Evolutionary conservation across 2,329 filamentous ascomycete species (phyloP).

Genomic region (Colletotrichum somersetense): DNA sequence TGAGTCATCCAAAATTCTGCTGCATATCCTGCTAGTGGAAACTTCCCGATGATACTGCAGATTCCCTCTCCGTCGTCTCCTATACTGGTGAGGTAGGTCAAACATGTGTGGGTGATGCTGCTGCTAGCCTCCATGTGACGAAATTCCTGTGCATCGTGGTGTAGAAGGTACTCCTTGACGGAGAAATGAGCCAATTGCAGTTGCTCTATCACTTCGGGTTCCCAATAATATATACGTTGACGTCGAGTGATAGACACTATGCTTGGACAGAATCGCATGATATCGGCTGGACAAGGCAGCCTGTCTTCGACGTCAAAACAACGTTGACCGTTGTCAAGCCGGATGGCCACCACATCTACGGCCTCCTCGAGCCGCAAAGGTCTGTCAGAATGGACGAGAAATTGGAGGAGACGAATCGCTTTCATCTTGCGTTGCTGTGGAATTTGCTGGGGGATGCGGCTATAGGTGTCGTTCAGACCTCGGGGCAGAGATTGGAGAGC

Average conservation of each 20-base stretch:
- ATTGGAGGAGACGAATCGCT: slow-evolving; percentile 44
- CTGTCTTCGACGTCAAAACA: background rate
- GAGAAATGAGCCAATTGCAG: background rate
- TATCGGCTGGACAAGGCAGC: background rate
- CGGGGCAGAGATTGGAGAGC: background rate
- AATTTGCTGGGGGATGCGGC: background rate
- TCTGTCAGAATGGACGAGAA: slow-evolving; percentile 43
- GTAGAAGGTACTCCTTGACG: background rate
- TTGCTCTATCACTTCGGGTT: background rate
- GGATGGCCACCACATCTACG: slow-evolving; percentile 36
- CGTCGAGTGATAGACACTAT: background rate
- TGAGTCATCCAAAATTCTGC: background rate
- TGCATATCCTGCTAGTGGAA: background rate
- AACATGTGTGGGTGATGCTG: background rate
- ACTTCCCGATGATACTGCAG: too few species aligned
- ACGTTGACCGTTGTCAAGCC: background rate
- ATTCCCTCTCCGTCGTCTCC: too few species aligned
- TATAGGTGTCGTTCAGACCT: slow-evolving; percentile 16
- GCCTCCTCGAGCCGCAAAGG: slow-evolving; percentile 44
- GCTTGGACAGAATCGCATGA: slow-evolving; percentile 1
- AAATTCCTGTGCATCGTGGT: background rate
- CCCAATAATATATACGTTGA: too few species aligned
- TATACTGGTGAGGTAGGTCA: background rate
- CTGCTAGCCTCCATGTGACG: background rate
- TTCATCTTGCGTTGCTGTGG: background rate